Evolutionary conservation across 2,329 filamentous ascomycete species (phyloP).

Genomic region (Sclerotinia sclerotiorum): DNA sequence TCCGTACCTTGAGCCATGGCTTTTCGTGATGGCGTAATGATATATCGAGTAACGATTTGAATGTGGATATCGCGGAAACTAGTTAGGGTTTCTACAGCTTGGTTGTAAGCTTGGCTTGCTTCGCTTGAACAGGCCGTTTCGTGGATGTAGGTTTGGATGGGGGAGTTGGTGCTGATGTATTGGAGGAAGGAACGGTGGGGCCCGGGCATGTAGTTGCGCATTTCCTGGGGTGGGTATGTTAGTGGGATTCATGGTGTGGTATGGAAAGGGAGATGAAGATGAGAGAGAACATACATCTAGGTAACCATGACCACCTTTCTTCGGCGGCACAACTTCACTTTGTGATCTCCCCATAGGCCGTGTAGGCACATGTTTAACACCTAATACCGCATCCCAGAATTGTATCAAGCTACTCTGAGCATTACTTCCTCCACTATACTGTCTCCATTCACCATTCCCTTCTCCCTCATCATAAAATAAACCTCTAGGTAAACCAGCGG

Average conservation of each 20-base stretch:
- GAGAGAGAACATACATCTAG: constrained; percentile 27
- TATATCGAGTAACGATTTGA: constrained; percentile 85
- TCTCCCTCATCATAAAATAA: constrained; percentile 79
- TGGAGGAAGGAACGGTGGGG: constrained; percentile 77
- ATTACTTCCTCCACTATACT: constrained; percentile 87
- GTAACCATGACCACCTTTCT: constrained; percentile 31
- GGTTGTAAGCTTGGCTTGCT: constrained; percentile 65
- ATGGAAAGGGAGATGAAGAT: not conserved
- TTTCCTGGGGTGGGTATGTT: constrained; percentile 50
- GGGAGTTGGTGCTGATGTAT: constrained; percentile 66
- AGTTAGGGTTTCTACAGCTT: constrained; percentile 72
- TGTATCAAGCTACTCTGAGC: constrained; percentile 91
- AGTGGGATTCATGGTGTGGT: not conserved
- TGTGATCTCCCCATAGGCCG: constrained; percentile 31
- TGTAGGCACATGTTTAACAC: constrained; percentile 67
- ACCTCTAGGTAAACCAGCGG: constrained; percentile 77
- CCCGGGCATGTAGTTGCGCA: constrained; percentile 88
- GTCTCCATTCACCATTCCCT: constrained; percentile 65
- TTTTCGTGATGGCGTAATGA: constrained; percentile 71
- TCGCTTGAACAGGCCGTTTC: constrained; percentile 45
- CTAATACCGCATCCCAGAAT: constrained; percentile 85
- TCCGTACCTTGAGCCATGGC: constrained; percentile 30
- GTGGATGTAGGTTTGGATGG: constrained; percentile 68
- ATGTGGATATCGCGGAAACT: constrained; percentile 83
- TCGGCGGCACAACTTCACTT: constrained; percentile 29